Conservation (phyloP, 2,329 filamentous ascomycete species). For the Hymenoscyphus infarciens region DNA sequence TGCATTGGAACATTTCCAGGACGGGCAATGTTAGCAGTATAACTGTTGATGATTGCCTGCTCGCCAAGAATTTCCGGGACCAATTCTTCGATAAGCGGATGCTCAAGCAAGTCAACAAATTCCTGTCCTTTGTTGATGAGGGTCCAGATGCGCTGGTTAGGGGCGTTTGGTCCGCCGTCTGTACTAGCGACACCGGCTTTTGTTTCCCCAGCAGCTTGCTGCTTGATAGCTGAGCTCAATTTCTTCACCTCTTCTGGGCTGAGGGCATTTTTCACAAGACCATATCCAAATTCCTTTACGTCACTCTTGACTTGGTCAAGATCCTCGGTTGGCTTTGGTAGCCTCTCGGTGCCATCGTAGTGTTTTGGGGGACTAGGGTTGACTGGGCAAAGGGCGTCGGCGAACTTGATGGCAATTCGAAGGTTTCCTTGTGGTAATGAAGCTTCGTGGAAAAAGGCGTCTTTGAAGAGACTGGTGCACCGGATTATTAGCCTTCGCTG, state of each 20-base stretch:
- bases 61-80: conserved; percentile 1
- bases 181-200: not conserved
- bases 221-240: not conserved
- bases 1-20: conserved; percentile 6
- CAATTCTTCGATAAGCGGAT: not conserved
- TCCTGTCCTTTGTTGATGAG: conserved; percentile 1
- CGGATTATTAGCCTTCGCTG: not conserved
- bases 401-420: conserved; percentile 1
- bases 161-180: conserved; percentile 3
- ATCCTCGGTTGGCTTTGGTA: conserved; percentile 2
- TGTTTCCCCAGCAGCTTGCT: not conserved
- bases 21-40: conserved; percentile 4
- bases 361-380: conserved; percentile 4
- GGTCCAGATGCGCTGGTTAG: conserved; percentile 5
- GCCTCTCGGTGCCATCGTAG: not conserved
- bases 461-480: not conserved
- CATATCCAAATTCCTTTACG: not conserved
- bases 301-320: conserved; percentile 2
- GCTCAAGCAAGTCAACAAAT: not conserved
- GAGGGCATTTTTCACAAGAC: conserved; percentile 1
- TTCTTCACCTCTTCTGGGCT: not conserved
- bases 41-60: conserved; percentile 4
- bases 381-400: not conserved
- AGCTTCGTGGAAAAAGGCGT: conserved; percentile 3
- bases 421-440: conserved; percentile 5